Evolutionary conservation across 2,329 filamentous ascomycete species (phyloP).

Genomic region (Nannizzia gypsea): DNA sequence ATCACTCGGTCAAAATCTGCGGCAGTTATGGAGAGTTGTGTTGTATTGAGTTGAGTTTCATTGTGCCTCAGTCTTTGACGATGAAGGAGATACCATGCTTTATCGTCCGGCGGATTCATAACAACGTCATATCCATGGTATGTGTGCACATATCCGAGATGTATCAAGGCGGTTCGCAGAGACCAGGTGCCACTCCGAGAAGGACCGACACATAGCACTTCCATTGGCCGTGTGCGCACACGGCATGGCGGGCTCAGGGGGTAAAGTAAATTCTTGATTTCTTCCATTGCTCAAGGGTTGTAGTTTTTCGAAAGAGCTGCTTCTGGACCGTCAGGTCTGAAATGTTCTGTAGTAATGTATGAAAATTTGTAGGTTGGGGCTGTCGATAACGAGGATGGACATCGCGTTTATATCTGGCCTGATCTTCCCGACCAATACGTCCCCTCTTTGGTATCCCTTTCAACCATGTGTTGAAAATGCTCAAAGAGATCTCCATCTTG

Average conservation of each 20-base stretch:
- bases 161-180: slow-evolving; percentile 52
- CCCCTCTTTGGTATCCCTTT: not conserved
- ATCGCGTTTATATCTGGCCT: not conserved
- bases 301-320: too few relatives aligned
- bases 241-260: not conserved
- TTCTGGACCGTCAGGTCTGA: not conserved
- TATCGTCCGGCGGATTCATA: slow-evolving; percentile 55
- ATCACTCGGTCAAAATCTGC: not conserved
- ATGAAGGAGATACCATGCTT: slow-evolving; percentile 58
- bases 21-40: not conserved
- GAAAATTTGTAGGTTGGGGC: too few relatives aligned
- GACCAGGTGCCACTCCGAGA: slow-evolving; percentile 19
- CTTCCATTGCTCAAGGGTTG: not conserved
- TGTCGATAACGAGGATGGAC: not conserved
- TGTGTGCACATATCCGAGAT: slow-evolving; percentile 55
- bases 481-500: not conserved
- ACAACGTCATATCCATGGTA: slow-evolving; percentile 63
- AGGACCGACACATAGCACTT: not conserved
- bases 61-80: slow-evolving; percentile 44
- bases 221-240: not conserved
- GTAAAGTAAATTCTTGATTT: not conserved
- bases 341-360: too few relatives aligned
- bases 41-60: not conserved
- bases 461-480: not conserved
- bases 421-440: not conserved